Base-by-base conservation (phyloP, 371 early-diverging fungal species). In the Mortierella sp. region DNA sequence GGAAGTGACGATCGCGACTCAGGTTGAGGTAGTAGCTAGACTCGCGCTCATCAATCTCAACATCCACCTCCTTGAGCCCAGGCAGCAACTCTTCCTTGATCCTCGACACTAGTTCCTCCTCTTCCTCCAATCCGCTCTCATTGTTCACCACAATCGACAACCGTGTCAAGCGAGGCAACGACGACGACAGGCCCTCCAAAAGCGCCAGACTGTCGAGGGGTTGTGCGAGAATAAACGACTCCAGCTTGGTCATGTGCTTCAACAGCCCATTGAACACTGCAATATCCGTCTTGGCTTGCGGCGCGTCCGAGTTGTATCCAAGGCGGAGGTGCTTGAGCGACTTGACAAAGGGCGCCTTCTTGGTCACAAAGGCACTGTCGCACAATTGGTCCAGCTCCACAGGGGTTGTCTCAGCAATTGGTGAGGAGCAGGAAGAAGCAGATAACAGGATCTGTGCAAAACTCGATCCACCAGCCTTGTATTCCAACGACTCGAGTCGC, bases 251-350 rank as follows among this genome's bases (percentile, higher is more conserved):
- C 69, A 81, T 72, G 13, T 69, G 59, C 26, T 57, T 55, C 55
- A 81, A 37, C 53, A 81, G 43, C 3, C 24, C 74, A 16, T 77
- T 73, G 51, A 81, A 64, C 10, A 74, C n/a, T 1, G 24, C 59
- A 26, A 81, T 73, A 53, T 81, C 81, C 0, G 69, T n/a, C 43
- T n/a, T n/a, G 24, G 53, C 54, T 43, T 76, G 74, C 5, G 77
- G 76, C 1, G 71, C 64, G 37, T 81, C 81, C 13, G 81, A 76
- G 67, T 81, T 81, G 64, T 77, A 77, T 8, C 81, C 81, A 11
- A 81, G 73, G 37, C 64, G 69, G 1, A 81, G 71, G 10, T 48
- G 16, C 34, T 19, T 77, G 71, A 81, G 37, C 2, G 81, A 59
- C 50, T 71, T 74, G 28, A 31, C 31, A 19, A 73, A 77, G 11